Evolutionary conservation across 75 land plant genomes (phyloP), one percentile per base, ranked within the genome.

Genomic region (Pinus tabuliformis): DNA sequence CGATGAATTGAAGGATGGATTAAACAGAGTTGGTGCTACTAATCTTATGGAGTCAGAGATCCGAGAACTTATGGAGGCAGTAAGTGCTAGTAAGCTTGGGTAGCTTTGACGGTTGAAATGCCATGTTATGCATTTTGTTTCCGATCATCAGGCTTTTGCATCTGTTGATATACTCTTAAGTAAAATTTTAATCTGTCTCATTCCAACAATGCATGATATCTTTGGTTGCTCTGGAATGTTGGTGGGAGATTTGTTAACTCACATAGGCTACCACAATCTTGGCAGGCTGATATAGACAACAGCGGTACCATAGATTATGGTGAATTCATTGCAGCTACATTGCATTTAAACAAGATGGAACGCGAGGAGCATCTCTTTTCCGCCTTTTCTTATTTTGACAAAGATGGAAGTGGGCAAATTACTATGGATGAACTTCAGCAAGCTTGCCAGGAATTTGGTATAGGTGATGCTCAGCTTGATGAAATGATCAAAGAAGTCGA

Each of bases 371-470:
- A 92, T 77, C 78, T 93, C 11, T 86, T 86, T 78, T 80, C 87
- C 49, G 95, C 96, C 0, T 93, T 93, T 77, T 78, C 83, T 9
- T 91, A 93, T 52, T 93, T 93, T 74, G 96, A 93, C 80, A 87
- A 90, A 82, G 96, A 93, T 79, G 89, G 89, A 18, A 93, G 96
- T 77, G 96, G 96, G 61, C 90, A 86, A 77, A 94, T 94, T 33
- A 90, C 95, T 15, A 73, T 14, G 24, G 96, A 93, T 79, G 97
- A 94, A 73, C 86, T 94, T 26, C 96, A 93, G 70, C 84, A 91
- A 73, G 95, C 87, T 16, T 92, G 91, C 63, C 82, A 81, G 60
- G 93, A 92, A 56, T 86, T 88, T 72, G 87, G 93, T 26, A 78
- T 91, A 20, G 85, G 74, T 24, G 91, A 91, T 70, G 75, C 76